Evolutionary conservation across 805 yeast genomes (phyloP).

Genomic region (Maudiozyma bulderi): DNA sequence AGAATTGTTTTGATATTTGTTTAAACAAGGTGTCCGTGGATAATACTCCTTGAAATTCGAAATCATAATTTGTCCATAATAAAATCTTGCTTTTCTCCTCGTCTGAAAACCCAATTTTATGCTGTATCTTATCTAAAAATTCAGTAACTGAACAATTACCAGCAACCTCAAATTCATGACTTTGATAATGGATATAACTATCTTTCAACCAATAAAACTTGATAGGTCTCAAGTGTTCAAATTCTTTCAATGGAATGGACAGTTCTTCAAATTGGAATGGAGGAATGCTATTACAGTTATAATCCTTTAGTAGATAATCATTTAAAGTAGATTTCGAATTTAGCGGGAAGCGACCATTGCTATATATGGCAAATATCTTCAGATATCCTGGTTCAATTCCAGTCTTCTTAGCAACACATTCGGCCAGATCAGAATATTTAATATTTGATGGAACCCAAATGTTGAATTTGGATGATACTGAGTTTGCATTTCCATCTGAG

Average conservation of each 20-base stretch:
- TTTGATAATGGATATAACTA: slow-evolving; percentile 60
- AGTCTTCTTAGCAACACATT: slow-evolving; percentile 46
- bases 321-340: slow-evolving; percentile 27
- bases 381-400: slow-evolving; percentile 50
- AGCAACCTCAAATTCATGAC: slow-evolving; percentile 61
- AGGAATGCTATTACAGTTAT: slow-evolving; percentile 30
- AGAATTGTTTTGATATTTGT: slow-evolving; percentile 29
- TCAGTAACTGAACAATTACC: slow-evolving; percentile 46
- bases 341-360: slow-evolving; percentile 47
- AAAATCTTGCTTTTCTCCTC: slow-evolving; percentile 39
- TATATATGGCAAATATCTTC: slow-evolving; percentile 54
- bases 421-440: slow-evolving; percentile 49
- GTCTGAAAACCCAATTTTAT: slow-evolving; percentile 42
- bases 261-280: slow-evolving; percentile 67
- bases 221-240: slow-evolving; percentile 64
- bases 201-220: slow-evolving; percentile 64
- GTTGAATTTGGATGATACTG: slow-evolving; percentile 31
- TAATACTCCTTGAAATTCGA: slow-evolving; percentile 30
- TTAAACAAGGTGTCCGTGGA: slow-evolving; percentile 32
- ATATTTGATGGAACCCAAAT: slow-evolving; percentile 63
- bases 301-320: slow-evolving; percentile 31
- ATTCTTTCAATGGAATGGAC: slow-evolving; percentile 62
- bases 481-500: slow-evolving; percentile 2
- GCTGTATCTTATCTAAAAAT: slow-evolving; percentile 46
- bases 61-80: slow-evolving; percentile 44